These are phyloP conservation scores for Patellaria atrata DNA, from an alignment of 495 filamentous ascomycete genomes.

Conservation along the genomic window DNA sequence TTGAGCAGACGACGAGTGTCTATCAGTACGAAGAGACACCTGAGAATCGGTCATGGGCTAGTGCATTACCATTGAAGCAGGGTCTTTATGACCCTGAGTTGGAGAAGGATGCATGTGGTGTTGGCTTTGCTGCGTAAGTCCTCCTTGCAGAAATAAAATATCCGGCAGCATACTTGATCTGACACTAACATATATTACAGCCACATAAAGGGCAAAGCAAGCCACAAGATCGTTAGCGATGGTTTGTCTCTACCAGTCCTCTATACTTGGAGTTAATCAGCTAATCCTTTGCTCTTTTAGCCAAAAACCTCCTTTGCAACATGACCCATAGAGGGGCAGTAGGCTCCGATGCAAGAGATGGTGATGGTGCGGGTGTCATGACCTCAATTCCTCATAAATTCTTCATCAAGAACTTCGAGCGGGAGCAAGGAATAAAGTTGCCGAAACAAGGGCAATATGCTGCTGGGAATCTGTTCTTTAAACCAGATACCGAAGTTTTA, in stretches of 20 bases:
- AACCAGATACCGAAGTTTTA: slow-evolving; percentile 77
- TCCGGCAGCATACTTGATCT: not conserved
- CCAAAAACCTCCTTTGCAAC: slow-evolving; percentile 91
- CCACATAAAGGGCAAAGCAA: slow-evolving; percentile 92
- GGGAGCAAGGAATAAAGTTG: slow-evolving; percentile 70
- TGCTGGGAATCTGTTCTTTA: slow-evolving; percentile 97
- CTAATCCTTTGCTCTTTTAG: no score
- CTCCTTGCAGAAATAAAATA: not conserved
- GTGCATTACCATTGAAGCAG: slow-evolving; percentile 90
- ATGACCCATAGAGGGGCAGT: slow-evolving; percentile 99
- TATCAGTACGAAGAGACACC: slow-evolving; percentile 75
- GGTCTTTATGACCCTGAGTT: slow-evolving; percentile 92
- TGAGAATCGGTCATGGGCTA: slow-evolving; percentile 88
- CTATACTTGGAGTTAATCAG: slow-evolving; percentile 4
- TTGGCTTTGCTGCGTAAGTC: slow-evolving; percentile 94
- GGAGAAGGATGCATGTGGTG: slow-evolving; percentile 99
- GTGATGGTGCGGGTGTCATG: slow-evolving; percentile 98
- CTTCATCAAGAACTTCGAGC: slow-evolving; percentile 95
- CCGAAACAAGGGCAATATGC: slow-evolving; percentile 90
- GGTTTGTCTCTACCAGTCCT: slow-evolving; percentile 39
- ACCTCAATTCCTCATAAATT: slow-evolving; percentile 98
- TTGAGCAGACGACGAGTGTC: slow-evolving; percentile 43
- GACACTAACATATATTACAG: slow-evolving; percentile 31
- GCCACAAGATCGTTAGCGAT: slow-evolving; percentile 99
- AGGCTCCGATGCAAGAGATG: slow-evolving; percentile 92